Evolutionary conservation across 441 rosid genomes (phyloP).

Genomic region (Rhodomyrtus psidioides): DNA sequence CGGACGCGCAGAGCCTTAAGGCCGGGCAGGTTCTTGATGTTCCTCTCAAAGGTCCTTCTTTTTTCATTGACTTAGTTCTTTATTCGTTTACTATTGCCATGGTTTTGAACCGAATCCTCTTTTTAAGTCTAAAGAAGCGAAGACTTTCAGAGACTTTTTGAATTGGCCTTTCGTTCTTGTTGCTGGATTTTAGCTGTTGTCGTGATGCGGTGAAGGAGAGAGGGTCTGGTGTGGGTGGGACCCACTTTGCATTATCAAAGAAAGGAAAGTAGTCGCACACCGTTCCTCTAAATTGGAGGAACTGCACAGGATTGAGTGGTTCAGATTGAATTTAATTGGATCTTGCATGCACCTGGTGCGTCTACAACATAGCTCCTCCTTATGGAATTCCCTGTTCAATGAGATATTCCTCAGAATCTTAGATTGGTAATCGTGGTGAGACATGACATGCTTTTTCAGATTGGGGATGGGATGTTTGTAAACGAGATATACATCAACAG

Average conservation of each 20-base stretch:
- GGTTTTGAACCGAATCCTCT: not conserved
- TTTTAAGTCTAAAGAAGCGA: not conserved
- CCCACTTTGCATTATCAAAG: not conserved
- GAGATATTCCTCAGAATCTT: not conserved
- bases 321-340: not conserved
- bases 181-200: not conserved
- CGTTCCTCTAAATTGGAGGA: not conserved
- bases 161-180: not conserved
- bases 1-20: conserved; percentile 17
- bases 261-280: not conserved
- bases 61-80: not conserved
- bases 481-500: not conserved
- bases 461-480: not conserved
- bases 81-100: not conserved
- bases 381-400: not conserved
- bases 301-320: not conserved
- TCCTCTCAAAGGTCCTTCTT: conserved; percentile 56
- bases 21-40: conserved; percentile 61
- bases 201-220: not conserved
- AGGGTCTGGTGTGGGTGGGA: not conserved
- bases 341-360: not conserved
- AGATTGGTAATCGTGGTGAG: not conserved
- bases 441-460: not conserved
- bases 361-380: not conserved
- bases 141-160: not conserved